These are phyloP conservation scores for Colletotrichum godetiae DNA, from an alignment of 2,329 filamentous ascomycete species.

Conservation along the genomic window DNA sequence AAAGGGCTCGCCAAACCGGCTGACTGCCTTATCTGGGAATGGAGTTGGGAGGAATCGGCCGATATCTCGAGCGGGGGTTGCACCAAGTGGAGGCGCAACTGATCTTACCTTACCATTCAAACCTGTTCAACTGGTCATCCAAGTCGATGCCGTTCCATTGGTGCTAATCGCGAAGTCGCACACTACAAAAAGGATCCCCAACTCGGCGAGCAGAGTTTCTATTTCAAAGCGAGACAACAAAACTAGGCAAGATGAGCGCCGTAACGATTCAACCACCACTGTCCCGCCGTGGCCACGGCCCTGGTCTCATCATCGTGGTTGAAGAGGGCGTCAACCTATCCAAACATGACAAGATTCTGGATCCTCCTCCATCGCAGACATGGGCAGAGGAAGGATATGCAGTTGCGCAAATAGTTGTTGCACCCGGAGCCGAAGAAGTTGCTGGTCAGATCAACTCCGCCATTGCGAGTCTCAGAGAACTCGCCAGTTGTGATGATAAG, in stretches of 20 bases:
- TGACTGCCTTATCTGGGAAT: slow-evolving; percentile 29
- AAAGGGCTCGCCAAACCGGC: neutral
- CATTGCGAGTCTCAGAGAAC: neutral
- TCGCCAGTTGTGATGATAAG: slow-evolving; percentile 43
- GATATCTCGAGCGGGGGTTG: slow-evolving; percentile 30
- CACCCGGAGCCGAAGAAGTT: neutral
- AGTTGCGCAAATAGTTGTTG: slow-evolving; percentile 62
- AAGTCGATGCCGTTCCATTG: neutral
- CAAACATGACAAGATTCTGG: slow-evolving; percentile 35
- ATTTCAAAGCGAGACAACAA: neutral
- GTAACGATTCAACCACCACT: slow-evolving; percentile 41
- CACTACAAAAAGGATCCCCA: neutral
- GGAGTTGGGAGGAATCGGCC: neutral
- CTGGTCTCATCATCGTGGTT: slow-evolving; percentile 45
- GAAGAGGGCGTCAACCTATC: slow-evolving; percentile 20
- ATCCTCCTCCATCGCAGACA: slow-evolving; percentile 67
- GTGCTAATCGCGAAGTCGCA: neutral
- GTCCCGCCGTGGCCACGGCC: slow-evolving; percentile 45
- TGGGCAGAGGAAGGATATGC: slow-evolving; percentile 79
- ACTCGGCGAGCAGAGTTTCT: neutral
- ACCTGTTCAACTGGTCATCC: neutral
- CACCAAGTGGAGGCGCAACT: slow-evolving; percentile 15
- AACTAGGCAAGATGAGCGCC: slow-evolving; percentile 1
- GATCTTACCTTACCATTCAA: slow-evolving; percentile 1
- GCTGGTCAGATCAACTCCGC: slow-evolving; percentile 1